Percentiles rank a stretch among this genome's conserved stretches.
These are phyloP conservation scores for Fusarium guadeloupense DNA, from an alignment of 2,329 filamentous ascomycete species.

Conservation along the genomic window DNA sequence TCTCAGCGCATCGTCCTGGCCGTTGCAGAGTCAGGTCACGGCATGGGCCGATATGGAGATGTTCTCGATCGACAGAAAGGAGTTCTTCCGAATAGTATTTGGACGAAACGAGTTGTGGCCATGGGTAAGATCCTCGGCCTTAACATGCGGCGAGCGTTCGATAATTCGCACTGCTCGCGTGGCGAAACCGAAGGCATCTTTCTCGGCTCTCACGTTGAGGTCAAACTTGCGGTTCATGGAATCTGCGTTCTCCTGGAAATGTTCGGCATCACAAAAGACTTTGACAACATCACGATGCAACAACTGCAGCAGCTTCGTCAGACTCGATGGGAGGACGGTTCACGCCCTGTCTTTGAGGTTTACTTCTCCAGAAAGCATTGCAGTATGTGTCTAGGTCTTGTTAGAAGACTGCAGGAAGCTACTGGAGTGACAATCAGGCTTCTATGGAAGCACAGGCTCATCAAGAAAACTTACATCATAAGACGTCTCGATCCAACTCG, in stretches of 20 bases:
- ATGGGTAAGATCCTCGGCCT: slow-evolving; percentile 45
- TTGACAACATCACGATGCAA: slow-evolving; percentile 29
- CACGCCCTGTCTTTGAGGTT: slow-evolving; percentile 45
- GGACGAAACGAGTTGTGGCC: slow-evolving; percentile 44
- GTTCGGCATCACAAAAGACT: slow-evolving; percentile 40
- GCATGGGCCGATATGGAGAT: slow-evolving; percentile 43
- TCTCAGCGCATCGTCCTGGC: slow-evolving; percentile 42
- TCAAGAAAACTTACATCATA: slow-evolving; percentile 40
- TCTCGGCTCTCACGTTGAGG: slow-evolving; percentile 51
- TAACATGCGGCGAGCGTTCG: slow-evolving; percentile 44
- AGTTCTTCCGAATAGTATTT: slow-evolving; percentile 45
- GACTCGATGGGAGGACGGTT: slow-evolving; percentile 41
- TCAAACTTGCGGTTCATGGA: slow-evolving; percentile 51
- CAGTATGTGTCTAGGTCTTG: slow-evolving; percentile 39
- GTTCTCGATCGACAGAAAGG: slow-evolving; percentile 37
- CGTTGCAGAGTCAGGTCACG: slow-evolving; percentile 50
- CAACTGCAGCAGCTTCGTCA: slow-evolving; percentile 39
- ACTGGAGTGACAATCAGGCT: slow-evolving; percentile 45
- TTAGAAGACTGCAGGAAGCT: slow-evolving; percentile 34
- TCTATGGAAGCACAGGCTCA: slow-evolving; percentile 43
- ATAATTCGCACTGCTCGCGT: slow-evolving; percentile 20
- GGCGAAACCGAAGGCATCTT: slow-evolving; percentile 40
- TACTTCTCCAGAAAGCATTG: slow-evolving; percentile 51
- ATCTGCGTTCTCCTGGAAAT: slow-evolving; percentile 42
- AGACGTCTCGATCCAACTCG: not conserved